Percentiles rank a stretch among this genome's conserved stretches.
phyloP scores from a whole-genome alignment of 106 monocot species.

The Vanilla planifolia region DNA sequence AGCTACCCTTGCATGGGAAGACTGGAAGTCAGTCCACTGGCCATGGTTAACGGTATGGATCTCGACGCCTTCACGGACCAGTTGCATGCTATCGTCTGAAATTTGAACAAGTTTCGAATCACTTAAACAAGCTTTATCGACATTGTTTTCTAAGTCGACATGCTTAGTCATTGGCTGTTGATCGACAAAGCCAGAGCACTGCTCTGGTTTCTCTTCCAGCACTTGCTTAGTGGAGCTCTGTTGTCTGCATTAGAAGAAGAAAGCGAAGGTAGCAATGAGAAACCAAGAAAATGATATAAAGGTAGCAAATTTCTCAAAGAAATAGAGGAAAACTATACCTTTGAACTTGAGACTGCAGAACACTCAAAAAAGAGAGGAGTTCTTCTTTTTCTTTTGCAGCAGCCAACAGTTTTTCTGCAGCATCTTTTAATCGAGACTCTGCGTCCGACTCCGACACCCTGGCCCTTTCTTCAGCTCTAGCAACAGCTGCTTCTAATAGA shows the following conservation, averaged over 20 bases:
- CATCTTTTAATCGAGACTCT: constrained; percentile 51
- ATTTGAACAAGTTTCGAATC: constrained; percentile 33
- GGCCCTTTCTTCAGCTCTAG: constrained; percentile 86
- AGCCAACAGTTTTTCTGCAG: constrained; percentile 42
- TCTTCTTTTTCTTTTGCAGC: constrained; percentile 86
- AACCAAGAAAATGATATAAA: background rate
- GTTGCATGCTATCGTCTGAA: constrained; percentile 30
- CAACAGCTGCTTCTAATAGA: constrained; percentile 76
- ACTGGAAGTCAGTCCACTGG: constrained; percentile 54
- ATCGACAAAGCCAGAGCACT: constrained; percentile 34
- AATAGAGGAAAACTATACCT: constrained; percentile 33
- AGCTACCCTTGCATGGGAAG: constrained; percentile 38
- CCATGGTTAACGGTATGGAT: constrained; percentile 41
- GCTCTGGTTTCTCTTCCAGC: constrained; percentile 52
- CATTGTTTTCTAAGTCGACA: constrained; percentile 61
- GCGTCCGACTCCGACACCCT: constrained; percentile 69
- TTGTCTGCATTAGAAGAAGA: constrained; percentile 34
- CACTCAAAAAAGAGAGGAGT: constrained; percentile 58
- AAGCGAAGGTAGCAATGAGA: background rate
- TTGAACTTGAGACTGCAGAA: constrained; percentile 74
- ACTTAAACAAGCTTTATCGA: constrained; percentile 87
- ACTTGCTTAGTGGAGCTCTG: constrained; percentile 77
- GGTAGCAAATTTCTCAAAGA: background rate
- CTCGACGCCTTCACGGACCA: constrained; percentile 41
- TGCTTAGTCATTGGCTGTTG: constrained; percentile 62